Evolutionary conservation across 441 rosid genomes (phyloP), one percentile per base, ranked within the genome.

Genomic region (Raphanus hybrid): DNA sequence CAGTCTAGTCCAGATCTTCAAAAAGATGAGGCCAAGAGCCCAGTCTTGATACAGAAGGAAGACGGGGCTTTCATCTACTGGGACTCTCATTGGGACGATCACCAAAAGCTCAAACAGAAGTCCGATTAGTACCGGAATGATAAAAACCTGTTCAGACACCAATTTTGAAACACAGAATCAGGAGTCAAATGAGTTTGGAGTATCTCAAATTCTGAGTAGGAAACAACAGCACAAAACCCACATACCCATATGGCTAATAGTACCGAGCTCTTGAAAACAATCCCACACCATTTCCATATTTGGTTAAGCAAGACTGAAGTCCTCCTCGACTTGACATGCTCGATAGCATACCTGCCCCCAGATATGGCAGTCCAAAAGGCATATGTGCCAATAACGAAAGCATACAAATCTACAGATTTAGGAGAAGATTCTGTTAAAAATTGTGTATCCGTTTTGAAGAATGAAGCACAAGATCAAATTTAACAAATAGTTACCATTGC

Each of bases 51-150:
- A 95, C 61, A 95, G 83, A 15, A 50, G 57, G 57, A 50, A 50
- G 3, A 50, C 99, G 2, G 99, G 99, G 81, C 99, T 95, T 85
- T 95, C 99, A 71, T 95, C 98, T 71, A 92, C 96, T 18, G 97
- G 99, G 66, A 95, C 99, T 72, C 99, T 87, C 97, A 95, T 89
- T 2, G 99, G 99, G 66, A 93, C 99, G 83, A 95, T 93, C 73
- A 95, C 98, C 89, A 95, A 70, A 69, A 96, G 97, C 89, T 96
- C 99, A 81, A 96, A 93, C 59, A 96, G 92, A 75, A 93, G 91
- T 10, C 98, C 98, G 64, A 93, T 92, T 75, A 96, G 85, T 9
- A 96, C 97, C 11, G 99, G 98, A 81, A 96, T 93, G 76, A 93
- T 88, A 82, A 96, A 89, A 59, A 93, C 88, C 99, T 96, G 15